phyloP scores from a whole-genome alignment of 2,329 filamentous ascomycete species.

The Fusarium vanettenii region DNA sequence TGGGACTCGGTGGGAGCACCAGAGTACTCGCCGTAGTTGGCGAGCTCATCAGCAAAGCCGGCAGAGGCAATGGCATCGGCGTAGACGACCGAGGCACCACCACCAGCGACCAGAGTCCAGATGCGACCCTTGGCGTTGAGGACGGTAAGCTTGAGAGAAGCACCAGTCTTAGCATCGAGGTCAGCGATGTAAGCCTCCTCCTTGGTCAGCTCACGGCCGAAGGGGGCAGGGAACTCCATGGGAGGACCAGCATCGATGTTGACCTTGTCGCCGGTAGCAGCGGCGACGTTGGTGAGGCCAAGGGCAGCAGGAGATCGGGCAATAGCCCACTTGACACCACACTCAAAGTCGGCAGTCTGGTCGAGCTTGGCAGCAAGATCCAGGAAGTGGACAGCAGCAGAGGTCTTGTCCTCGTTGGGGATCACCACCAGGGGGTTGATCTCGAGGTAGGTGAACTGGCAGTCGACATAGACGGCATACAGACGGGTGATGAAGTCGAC shows the following conservation, averaged over 20 bases:
- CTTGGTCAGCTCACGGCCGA: constrained; percentile 97
- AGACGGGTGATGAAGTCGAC: constrained; percentile 99
- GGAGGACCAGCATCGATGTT: constrained; percentile 96
- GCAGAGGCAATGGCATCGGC: constrained; percentile 97
- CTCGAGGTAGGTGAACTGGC: constrained; percentile 99
- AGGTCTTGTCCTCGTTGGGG: constrained; percentile 91
- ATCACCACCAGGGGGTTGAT: constrained; percentile 99
- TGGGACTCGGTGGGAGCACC: constrained; percentile 98
- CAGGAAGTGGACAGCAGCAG: constrained; percentile 95
- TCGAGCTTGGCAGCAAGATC: constrained; percentile 99
- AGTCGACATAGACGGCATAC: constrained; percentile 99
- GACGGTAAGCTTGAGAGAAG: constrained; percentile 97
- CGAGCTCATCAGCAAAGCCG: constrained; percentile 94
- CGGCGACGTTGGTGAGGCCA: constrained; percentile 77
- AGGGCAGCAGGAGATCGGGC: constrained; percentile 91
- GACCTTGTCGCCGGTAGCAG: constrained; percentile 77
- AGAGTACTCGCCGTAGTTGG: constrained; percentile 99
- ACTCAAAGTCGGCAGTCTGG: constrained; percentile 99
- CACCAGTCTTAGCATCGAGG: constrained; percentile 99
- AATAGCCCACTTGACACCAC: constrained; percentile 98
- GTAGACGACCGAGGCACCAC: constrained; percentile 99
- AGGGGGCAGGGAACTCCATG: constrained; percentile 98
- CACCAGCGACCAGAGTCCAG: constrained; percentile 98
- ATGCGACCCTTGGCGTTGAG: constrained; percentile 92
- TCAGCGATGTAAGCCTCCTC: constrained; percentile 99